A percentile compares a stretch with the other conserved stretches of the same genome.
These are phyloP conservation scores for Rhodotorula mucilaginosa DNA, from an alignment of 1,284 basidiomycete genomes.

Conservation along the genomic window DNA sequence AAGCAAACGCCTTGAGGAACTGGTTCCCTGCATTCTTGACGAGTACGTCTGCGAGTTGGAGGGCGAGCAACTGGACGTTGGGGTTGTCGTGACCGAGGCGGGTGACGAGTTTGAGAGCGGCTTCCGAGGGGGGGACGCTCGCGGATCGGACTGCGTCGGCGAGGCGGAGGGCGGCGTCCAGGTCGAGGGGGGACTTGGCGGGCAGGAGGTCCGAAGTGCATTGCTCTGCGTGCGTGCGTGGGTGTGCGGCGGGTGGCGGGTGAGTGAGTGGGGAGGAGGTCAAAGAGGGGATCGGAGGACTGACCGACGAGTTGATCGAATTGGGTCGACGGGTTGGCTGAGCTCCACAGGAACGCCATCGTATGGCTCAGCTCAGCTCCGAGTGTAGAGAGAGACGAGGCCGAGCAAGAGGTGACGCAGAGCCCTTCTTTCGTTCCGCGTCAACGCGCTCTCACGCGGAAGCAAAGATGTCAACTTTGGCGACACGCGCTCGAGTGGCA, in stretches of 20 bases:
- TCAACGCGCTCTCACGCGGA: neutral
- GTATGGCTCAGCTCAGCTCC: too few species aligned
- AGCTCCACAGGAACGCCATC: slow-evolving; percentile 33
- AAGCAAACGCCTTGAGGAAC: slow-evolving; percentile 75
- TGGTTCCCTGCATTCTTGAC: slow-evolving; percentile 97
- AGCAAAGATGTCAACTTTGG: neutral
- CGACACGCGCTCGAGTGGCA: too few species aligned
- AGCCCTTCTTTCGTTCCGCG: too few species aligned
- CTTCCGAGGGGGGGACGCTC: slow-evolving; percentile 76
- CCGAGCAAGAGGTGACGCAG: too few species aligned
- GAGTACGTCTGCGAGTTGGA: slow-evolving; percentile 73
- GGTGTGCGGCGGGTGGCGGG: neutral
- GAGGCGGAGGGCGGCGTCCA: slow-evolving; percentile 76
- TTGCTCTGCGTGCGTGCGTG: slow-evolving; percentile 61
- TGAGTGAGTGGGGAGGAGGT: too few species aligned
- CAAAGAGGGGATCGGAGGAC: too few species aligned
- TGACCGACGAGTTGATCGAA: slow-evolving; percentile 33
- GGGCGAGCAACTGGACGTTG: slow-evolving; percentile 54
- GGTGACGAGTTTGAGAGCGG: slow-evolving; percentile 83
- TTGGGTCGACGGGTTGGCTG: slow-evolving; percentile 13
- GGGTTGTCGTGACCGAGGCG: slow-evolving; percentile 92
- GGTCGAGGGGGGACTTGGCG: slow-evolving; percentile 50
- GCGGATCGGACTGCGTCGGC: slow-evolving; percentile 95
- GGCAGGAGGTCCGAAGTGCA: slow-evolving; percentile 85
- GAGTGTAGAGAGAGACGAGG: too few species aligned